Percentiles rank a stretch among this genome's conserved stretches.
Conservation (phyloP, 1,284 basidiomycete species). For the Trichosporon asahii region DNA sequence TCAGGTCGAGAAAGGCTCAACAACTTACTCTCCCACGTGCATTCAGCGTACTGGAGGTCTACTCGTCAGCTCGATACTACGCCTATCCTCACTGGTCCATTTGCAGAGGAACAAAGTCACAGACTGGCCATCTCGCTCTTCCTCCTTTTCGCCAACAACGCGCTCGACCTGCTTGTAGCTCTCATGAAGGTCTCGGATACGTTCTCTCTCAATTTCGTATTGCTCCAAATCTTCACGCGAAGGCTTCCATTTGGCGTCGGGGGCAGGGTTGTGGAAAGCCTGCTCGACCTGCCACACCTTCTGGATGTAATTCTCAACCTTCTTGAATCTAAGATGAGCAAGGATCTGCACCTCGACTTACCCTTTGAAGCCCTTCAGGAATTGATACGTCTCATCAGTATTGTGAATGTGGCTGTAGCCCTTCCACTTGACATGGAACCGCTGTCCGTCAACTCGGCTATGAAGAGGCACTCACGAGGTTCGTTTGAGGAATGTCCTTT, state of each 20-base stretch:
- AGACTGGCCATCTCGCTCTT: constrained; percentile 57
- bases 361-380: constrained; percentile 67
- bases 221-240: constrained; percentile 86
- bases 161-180: constrained; percentile 89
- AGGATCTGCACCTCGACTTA: constrained; percentile 41
- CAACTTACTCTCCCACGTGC: constrained; percentile 84
- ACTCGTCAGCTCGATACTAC: constrained; percentile 3
- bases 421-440: constrained; percentile 96
- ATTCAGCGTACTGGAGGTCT: constrained; percentile 87
- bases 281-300: constrained; percentile 67
- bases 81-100: constrained; percentile 63
- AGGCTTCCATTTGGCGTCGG: constrained; percentile 59
- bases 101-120: constrained; percentile 90
- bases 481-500: constrained; percentile 76
- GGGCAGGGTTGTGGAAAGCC: constrained; percentile 57
- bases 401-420: constrained; percentile 91
- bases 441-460: constrained; percentile 55
- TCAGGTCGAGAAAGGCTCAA: background rate
- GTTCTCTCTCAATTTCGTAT: constrained; percentile 82
- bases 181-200: constrained; percentile 84
- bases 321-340: constrained; percentile 71
- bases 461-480: constrained; percentile 63
- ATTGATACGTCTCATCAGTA: constrained; percentile 94
- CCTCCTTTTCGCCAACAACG: constrained; percentile 76
- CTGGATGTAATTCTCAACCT: constrained; percentile 99